These are phyloP conservation scores for Ogataea glucozyma DNA, from an alignment of 805 yeast genomes.

Conservation along the genomic window DNA sequence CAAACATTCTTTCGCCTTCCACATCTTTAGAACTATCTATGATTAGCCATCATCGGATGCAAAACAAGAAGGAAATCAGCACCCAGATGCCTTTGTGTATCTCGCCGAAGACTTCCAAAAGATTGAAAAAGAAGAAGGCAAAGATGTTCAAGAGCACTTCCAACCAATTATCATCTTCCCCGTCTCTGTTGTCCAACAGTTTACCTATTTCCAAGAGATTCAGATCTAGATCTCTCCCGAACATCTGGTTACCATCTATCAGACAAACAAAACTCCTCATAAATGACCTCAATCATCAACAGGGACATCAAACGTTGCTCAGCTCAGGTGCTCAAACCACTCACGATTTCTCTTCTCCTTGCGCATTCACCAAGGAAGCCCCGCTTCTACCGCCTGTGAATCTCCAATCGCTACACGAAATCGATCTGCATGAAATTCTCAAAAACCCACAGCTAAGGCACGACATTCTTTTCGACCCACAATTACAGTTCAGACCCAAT, in stretches of 20 bases:
- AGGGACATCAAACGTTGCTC: neutral
- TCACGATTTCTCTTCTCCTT: conserved; percentile 1
- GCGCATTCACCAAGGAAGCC: conserved; percentile 12
- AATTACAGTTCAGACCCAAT: conserved; percentile 86
- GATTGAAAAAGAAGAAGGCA: conserved; percentile 18
- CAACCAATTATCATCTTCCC: conserved; percentile 8
- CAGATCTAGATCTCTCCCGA: conserved; percentile 38
- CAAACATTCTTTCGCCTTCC: conserved; percentile 8
- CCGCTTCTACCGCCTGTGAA: conserved; percentile 72
- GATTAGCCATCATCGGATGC: neutral
- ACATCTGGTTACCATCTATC: conserved; percentile 33
- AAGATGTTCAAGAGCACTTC: conserved; percentile 18
- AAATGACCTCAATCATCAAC: conserved; percentile 21
- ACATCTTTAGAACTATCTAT: conserved; percentile 8
- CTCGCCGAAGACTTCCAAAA: conserved; percentile 16
- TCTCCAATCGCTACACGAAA: conserved; percentile 76
- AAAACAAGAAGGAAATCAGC: neutral
- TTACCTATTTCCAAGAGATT: conserved; percentile 30
- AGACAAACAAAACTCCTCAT: conserved; percentile 22
- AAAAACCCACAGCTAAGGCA: conserved; percentile 92
- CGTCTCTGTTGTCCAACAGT: conserved; percentile 9
- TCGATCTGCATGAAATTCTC: conserved; percentile 83
- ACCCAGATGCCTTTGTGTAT: conserved; percentile 5
- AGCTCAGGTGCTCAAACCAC: neutral
- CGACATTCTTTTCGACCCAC: conserved; percentile 90